Conservation (phyloP, 164 flowering plant species). For the Amborella trichopoda region DNA sequence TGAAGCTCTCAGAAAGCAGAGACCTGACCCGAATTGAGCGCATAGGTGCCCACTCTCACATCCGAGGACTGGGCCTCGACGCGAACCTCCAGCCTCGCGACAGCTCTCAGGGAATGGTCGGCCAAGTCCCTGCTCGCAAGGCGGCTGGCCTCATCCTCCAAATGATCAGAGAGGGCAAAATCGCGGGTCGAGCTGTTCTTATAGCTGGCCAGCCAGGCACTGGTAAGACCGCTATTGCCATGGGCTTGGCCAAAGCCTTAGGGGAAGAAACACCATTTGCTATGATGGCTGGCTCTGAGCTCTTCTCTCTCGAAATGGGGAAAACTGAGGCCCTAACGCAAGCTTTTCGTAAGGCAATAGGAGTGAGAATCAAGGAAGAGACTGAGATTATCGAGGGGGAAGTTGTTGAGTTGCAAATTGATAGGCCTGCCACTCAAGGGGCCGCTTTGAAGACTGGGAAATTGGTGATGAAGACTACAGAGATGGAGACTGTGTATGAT, state of each 20-base stretch:
- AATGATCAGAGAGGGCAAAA: constrained; percentile 80
- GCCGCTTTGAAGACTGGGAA: constrained; percentile 87
- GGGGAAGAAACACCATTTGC: constrained; percentile 92
- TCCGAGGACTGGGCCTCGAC: constrained; percentile 94
- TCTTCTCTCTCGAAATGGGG: constrained; percentile 88
- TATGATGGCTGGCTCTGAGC: constrained; percentile 73
- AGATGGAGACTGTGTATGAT: constrained; percentile 94
- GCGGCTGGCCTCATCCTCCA: constrained; percentile 90
- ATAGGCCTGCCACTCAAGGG: constrained; percentile 67
- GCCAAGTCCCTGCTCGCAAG: constrained; percentile 71
- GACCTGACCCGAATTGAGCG: constrained; percentile 93
- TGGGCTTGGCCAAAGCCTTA: constrained; percentile 92
- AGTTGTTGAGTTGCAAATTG: constrained; percentile 79
- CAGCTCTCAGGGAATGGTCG: constrained; percentile 90
- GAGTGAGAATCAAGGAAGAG: constrained; percentile 90
- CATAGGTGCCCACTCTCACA: constrained; percentile 96
- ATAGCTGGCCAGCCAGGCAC: constrained; percentile 94
- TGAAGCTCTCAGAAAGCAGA: constrained; percentile 65
- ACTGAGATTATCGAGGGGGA: constrained; percentile 89
- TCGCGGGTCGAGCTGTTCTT: constrained; percentile 86
- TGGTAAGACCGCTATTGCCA: constrained; percentile 90
- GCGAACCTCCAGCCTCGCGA: constrained; percentile 66
- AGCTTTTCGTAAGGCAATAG: constrained; percentile 76
- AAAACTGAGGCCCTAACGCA: constrained; percentile 86
- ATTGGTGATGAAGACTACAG: constrained; percentile 85